A percentile compares a stretch with the other conserved stretches of the same genome.
These are phyloP conservation scores for Phyllosticta citribraziliensis DNA, from an alignment of 2,329 filamentous ascomycete species.

Conservation along the genomic window DNA sequence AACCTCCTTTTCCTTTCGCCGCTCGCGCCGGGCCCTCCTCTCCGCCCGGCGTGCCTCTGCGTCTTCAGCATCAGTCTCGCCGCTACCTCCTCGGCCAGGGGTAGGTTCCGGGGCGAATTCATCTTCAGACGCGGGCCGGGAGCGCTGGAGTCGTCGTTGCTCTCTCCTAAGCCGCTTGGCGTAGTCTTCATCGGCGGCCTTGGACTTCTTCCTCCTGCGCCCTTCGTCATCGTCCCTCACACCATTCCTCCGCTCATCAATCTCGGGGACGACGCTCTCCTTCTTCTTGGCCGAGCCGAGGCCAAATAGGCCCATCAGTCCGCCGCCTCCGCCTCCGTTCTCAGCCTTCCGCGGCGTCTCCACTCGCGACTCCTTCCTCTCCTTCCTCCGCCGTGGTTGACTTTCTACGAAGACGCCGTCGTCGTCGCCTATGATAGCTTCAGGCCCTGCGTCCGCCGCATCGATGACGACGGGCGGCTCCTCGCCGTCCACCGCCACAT, in stretches of 20 bases:
- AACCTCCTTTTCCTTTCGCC: constrained; percentile 14
- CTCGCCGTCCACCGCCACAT: constrained; percentile 17
- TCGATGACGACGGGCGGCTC: constrained; percentile 34
- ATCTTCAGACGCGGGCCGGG: background rate
- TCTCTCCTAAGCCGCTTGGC: constrained; percentile 9
- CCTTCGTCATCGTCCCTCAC: constrained; percentile 28
- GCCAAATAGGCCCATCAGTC: constrained; percentile 46
- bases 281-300: constrained; percentile 27
- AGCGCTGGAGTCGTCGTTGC: background rate
- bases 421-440: constrained; percentile 36
- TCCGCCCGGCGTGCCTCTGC: constrained; percentile 25
- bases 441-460: constrained; percentile 28
- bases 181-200: constrained; percentile 22
- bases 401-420: constrained; percentile 41
- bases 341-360: constrained; percentile 45
- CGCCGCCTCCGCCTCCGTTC: constrained; percentile 27
- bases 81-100: background rate
- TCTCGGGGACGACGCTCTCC: constrained; percentile 17
- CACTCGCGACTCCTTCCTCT: constrained; percentile 46
- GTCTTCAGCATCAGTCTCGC: constrained; percentile 20
- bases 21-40: constrained; percentile 21
- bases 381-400: constrained; percentile 28
- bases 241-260: constrained; percentile 23
- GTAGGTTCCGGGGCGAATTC: background rate
- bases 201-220: constrained; percentile 27